Evolutionary conservation across 2,329 filamentous ascomycete genomes (phyloP), one percentile per base, ranked within the genome.

Genomic region (Fusarium paranaense): DNA sequence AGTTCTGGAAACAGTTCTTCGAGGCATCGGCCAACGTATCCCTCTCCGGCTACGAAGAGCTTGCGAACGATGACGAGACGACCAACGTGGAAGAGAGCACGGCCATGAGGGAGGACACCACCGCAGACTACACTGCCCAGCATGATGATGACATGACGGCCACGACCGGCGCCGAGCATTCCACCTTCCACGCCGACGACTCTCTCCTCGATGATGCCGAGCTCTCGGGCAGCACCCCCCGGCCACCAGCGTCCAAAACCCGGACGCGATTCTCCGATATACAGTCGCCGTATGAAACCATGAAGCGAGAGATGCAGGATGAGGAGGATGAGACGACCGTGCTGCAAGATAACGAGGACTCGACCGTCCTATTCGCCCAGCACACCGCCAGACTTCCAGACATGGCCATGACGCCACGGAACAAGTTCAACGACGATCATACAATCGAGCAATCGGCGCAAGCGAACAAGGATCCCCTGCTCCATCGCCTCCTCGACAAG

Each of bases 1-100:
- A 97, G 94, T 99, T 99, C 84, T 99, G 97, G 97, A 99, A 99
- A 84, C 95, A 98, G 86, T 99, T 99, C 87, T 99, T 99, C 84
- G 97, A 99, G 85, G 95, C 97, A 38, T 98, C 95, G 57, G 97
- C 97, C 81, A 98, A 99, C 79, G 96, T 99, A 30, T 98, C 96
- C 13, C 89, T 99, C 13, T 98, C 95, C 0, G 95, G 95, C 32
- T 98, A 99, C 82, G 96, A 98, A 81, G 95, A 97, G 80, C 88
- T 91, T 25, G 90, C 90, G 16, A 91, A 93, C 64, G 91, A 90
- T 62, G 91, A 93, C n/a, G 90, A 89, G 78, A 88, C 79, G 66
- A 86, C 82, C 57, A 85, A 79, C 2, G 84, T 82, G 27, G 86
- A 88, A 20, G 87, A 88, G 78, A 89, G 85, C 81, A 87, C 86